These are phyloP conservation scores for Globisporangium cystogenes DNA, from an alignment of 352 stramenopile genomes.

Conservation along the genomic window DNA sequence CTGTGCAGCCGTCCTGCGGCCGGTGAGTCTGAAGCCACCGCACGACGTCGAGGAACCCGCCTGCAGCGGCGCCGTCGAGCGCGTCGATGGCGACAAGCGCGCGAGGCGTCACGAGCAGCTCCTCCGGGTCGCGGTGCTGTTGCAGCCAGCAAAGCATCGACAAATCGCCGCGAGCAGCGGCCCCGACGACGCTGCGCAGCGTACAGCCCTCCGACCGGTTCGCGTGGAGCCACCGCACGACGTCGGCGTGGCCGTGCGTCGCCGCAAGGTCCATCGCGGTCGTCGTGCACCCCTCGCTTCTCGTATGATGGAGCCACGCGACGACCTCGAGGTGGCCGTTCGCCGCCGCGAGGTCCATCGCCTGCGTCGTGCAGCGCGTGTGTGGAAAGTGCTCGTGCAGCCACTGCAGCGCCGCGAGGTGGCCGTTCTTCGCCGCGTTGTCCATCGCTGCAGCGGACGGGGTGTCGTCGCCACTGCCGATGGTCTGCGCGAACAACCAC, in stretches of 20 bases:
- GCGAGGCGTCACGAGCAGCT: neutral
- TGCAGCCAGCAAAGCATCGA: constrained; percentile 3
- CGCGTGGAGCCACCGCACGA: constrained; percentile 25
- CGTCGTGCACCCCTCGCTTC: constrained; percentile 3
- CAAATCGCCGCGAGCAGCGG: constrained; percentile 1
- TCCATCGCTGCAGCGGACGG: constrained; percentile 35
- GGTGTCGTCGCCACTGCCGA: neutral
- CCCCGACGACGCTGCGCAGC: neutral
- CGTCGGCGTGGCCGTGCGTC: neutral
- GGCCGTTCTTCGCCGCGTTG: constrained; percentile 48
- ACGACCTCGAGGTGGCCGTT: constrained; percentile 2
- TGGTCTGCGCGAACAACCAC: neutral
- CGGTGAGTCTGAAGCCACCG: neutral
- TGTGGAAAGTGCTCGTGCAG: constrained; percentile 42
- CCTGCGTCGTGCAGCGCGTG: constrained; percentile 16
- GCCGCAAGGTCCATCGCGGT: constrained; percentile 1
- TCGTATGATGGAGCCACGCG: neutral
- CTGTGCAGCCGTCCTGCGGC: neutral
- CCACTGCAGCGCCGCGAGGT: constrained; percentile 53
- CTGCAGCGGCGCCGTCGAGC: constrained; percentile 1
- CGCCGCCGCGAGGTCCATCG: neutral
- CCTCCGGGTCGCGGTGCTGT: neutral
- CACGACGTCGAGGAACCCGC: neutral
- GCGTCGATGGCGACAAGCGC: neutral
- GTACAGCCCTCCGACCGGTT: constrained; percentile 10